A percentile compares a stretch with the other conserved stretches of the same genome.
These are phyloP conservation scores for Epicoccum sorghinum DNA, from an alignment of 2,329 filamentous ascomycete species.

Conservation along the genomic window DNA sequence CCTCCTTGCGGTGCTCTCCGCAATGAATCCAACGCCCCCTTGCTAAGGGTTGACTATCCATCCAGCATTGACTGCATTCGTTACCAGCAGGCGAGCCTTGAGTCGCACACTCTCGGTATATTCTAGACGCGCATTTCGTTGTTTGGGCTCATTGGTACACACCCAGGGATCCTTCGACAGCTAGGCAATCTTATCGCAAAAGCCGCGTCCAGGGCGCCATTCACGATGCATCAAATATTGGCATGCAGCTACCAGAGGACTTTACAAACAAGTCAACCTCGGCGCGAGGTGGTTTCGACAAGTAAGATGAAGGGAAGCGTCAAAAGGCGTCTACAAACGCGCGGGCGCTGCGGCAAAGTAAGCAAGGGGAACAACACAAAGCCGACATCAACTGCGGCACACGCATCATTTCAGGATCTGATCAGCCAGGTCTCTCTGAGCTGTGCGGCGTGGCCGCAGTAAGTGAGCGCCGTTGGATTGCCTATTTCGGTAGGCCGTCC, in stretches of 20 bases:
- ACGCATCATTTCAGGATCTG: neutral
- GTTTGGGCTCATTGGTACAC: neutral
- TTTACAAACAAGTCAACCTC: neutral
- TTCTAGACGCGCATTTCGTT: neutral
- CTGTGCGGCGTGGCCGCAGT: neutral
- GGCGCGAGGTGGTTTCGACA: neutral
- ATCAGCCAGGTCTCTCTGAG: neutral
- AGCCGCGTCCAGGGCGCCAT: neutral
- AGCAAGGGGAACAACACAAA: constrained; percentile 4
- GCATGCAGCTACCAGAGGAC: neutral
- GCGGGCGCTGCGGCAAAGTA: constrained; percentile 5
- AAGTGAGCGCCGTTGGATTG: constrained; percentile 1
- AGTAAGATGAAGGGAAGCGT: neutral
- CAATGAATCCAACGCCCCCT: neutral
- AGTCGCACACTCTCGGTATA: neutral
- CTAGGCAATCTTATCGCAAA: neutral
- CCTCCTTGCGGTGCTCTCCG: neutral
- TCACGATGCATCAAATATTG: neutral
- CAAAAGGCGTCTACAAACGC: neutral
- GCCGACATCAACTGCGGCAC: neutral
- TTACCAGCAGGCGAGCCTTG: neutral
- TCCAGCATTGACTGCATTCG: neutral
- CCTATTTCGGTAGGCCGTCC: constrained; percentile 3
- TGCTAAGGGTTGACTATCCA: constrained; percentile 1
- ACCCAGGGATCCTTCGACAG: neutral